A percentile compares a stretch with the other conserved stretches of the same genome.
These are phyloP conservation scores for Chloromonas sp. DNA, from an alignment of 163 green algal species.

Conservation along the genomic window DNA sequence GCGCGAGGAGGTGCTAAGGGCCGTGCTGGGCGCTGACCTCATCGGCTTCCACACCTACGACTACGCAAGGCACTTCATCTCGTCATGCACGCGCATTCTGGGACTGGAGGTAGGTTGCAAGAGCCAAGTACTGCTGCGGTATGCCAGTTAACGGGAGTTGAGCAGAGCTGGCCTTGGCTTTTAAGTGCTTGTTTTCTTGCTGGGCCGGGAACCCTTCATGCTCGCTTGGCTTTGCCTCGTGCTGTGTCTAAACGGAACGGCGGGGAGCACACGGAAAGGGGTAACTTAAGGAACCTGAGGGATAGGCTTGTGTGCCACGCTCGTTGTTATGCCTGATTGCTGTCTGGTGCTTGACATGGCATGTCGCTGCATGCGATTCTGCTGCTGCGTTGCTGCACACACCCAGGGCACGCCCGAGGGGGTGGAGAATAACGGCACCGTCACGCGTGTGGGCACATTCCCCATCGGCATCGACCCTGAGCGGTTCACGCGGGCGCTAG, in stretches of 20 bases:
- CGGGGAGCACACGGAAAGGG: too few relatives aligned
- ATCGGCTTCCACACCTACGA: conserved; percentile 99
- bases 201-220: too few relatives aligned
- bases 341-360: too few relatives aligned
- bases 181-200: too few relatives aligned
- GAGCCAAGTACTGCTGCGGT: background rate
- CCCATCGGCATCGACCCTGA: conserved; percentile 89
- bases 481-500: conserved; percentile 81
- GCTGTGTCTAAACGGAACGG: too few relatives aligned
- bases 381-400: too few relatives aligned
- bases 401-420: conserved; percentile 71
- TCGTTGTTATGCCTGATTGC: too few relatives aligned
- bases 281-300: too few relatives aligned
- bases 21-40: conserved; percentile 81
- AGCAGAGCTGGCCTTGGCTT: too few relatives aligned
- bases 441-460: conserved; percentile 75
- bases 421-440: conserved; percentile 87
- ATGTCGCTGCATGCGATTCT: too few relatives aligned
- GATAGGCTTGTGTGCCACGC: too few relatives aligned
- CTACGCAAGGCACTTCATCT: conserved; percentile 98
- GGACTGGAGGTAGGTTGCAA: conserved; percentile 74
- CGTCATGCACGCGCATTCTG: conserved; percentile 90
- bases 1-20: conserved; percentile 86
- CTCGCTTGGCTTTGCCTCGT: too few relatives aligned
- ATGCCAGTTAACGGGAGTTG: background rate